Percentiles rank a stretch among this genome's conserved stretches.
These are phyloP conservation scores for Ustilago cynodontis DNA, from an alignment of 1,284 basidiomycete species.

Conservation along the genomic window DNA sequence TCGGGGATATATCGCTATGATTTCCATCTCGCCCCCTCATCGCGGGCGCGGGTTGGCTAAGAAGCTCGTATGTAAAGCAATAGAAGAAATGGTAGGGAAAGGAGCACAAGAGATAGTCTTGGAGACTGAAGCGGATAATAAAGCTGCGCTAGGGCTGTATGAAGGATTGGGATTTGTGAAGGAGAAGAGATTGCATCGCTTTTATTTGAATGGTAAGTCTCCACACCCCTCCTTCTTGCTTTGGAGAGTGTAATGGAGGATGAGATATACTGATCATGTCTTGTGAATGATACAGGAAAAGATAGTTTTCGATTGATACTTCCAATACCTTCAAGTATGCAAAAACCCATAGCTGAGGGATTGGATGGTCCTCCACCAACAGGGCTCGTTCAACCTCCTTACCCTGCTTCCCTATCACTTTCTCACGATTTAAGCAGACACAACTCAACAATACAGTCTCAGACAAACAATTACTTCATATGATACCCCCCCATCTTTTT, in stretches of 20 bases:
- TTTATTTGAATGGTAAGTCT: constrained; percentile 86
- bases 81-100: constrained; percentile 81
- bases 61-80: constrained; percentile 74
- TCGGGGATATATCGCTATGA: constrained; percentile 97
- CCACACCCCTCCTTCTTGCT: too few relatives aligned
- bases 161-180: constrained; percentile 92
- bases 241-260: too few relatives aligned
- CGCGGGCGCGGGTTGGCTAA: constrained; percentile 73
- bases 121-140: constrained; percentile 96
- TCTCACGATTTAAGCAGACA: neutral
- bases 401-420: neutral
- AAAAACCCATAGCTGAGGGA: constrained; percentile 14
- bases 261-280: constrained; percentile 51
- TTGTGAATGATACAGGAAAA: constrained; percentile 43
- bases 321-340: constrained; percentile 34
- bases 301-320: constrained; percentile 64
- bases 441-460: neutral
- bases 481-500: neutral
- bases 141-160: constrained; percentile 86
- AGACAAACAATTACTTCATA: neutral
- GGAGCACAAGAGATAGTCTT: constrained; percentile 91
- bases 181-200: constrained; percentile 92
- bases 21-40: constrained; percentile 71
- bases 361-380: constrained; percentile 18
- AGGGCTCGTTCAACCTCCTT: constrained; percentile 38